Evolutionary conservation across 345 rosid species (phyloP).

Genomic region (Psidium guajava): DNA sequence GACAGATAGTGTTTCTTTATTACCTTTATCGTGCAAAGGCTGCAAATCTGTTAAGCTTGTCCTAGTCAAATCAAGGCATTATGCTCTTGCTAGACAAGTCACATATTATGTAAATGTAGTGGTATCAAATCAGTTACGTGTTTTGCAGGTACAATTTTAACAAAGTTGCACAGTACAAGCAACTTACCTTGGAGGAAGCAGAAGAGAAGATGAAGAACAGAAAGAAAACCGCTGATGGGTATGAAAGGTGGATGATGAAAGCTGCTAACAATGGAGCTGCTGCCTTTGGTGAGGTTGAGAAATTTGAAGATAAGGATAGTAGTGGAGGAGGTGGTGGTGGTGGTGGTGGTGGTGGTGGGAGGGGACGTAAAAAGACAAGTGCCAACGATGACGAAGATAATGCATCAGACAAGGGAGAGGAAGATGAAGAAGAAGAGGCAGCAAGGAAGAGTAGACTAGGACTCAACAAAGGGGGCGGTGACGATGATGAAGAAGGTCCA

Average conservation of each 20-base stretch:
- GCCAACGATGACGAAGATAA: constrained; percentile 84
- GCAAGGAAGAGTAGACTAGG: constrained; percentile 85
- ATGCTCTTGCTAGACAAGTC: not conserved
- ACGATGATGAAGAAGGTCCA: constrained; percentile 90
- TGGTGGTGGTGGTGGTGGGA: constrained; percentile 32
- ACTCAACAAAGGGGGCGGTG: constrained; percentile 53
- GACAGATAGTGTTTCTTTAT: not conserved
- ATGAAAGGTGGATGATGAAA: constrained; percentile 99
- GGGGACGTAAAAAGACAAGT: constrained; percentile 67
- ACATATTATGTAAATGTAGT: not conserved
- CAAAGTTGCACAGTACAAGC: constrained; percentile 96
- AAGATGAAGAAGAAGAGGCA: constrained; percentile 89
- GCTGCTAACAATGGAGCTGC: constrained; percentile 86
- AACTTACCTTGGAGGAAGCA: constrained; percentile 94
- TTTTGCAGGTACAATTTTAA: constrained; percentile 62
- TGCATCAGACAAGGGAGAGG: constrained; percentile 79
- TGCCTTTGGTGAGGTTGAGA: constrained; percentile 88
- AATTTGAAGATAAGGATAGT: constrained; percentile 57
- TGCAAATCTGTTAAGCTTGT: not conserved
- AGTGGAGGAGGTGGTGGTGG: not conserved
- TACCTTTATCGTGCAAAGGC: not conserved
- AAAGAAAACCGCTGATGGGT: constrained; percentile 96
- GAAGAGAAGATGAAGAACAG: constrained; percentile 96
- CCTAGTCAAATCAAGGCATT: not conserved
- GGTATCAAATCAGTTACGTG: not conserved